Evolutionary conservation across 1,284 basidiomycete species (phyloP), one percentile per base, ranked within the genome.

Genomic region (Moesziomyces sp.): DNA sequence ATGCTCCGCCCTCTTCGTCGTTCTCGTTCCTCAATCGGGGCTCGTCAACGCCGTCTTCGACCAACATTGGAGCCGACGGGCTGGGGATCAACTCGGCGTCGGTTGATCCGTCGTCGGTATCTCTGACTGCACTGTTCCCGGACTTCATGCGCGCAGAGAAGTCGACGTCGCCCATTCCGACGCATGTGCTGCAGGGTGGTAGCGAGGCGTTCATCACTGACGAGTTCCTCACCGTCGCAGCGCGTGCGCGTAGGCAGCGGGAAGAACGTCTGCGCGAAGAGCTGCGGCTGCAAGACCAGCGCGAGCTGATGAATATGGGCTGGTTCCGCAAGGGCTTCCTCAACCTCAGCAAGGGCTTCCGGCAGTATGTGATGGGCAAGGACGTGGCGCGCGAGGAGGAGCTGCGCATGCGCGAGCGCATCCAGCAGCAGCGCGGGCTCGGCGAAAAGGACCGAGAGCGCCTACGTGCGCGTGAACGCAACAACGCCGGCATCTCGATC

Each of bases 281-380:
- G 18, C 30, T 65, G 23, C 50, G 71, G 1, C 18, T 47, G 43
- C 50, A 56, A 38, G 52, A 69, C 42, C 55, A 68, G 50, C 26
- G 62, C 19, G 71, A 74, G 46, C 44, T 74, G 16, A 74, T 74
- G 71, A 66, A 69, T 21, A 69, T 65, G 71, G 71, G 71, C 23
- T 74, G 71, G 71, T 74, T 74, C 46, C 52, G 52, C 5, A 68
- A 64, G 30, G 71, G 71, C 2, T 66, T 74, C 28, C 50, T 74
- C 33, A 62, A 69, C n/a, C n/a, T 74, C 14, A 28, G 56, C 1
- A 42, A 46, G 10, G 71, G 71, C 0, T 74, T 74, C 33, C 48
- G 58, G 13, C 61, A 66, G 58, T 58, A 62, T n/a, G 58, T 74
- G 53, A 35, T 74, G 55, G 71, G 65, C 5, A 58, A 68, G 23